phyloP scores from a whole-genome alignment of 805 yeast genomes.

The Metschnikowia lachancei region DNA sequence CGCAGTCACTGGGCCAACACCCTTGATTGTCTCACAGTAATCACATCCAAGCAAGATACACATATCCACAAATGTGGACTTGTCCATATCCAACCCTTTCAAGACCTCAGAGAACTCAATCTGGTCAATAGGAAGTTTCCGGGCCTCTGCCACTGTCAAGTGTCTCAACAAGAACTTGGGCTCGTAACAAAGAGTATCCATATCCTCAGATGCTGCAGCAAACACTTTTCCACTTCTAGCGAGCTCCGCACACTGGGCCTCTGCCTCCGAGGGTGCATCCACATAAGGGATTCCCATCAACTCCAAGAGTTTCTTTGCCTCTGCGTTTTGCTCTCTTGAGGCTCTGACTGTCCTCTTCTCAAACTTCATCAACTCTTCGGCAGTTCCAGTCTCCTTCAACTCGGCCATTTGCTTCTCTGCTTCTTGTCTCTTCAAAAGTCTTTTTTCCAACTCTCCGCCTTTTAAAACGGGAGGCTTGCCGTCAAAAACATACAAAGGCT shows the following conservation, averaged over 20 bases:
- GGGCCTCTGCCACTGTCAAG: conserved; percentile 89
- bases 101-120: conserved; percentile 64
- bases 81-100: conserved; percentile 72
- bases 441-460: conserved; percentile 87
- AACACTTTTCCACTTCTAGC: conserved; percentile 89
- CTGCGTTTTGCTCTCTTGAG: conserved; percentile 87
- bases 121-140: conserved; percentile 90
- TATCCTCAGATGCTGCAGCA: conserved; percentile 98
- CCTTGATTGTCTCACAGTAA: conserved; percentile 91
- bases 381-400: conserved; percentile 75
- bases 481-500: conserved; percentile 95
- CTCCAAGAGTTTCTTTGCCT: conserved; percentile 74
- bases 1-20: conserved; percentile 96
- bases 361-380: conserved; percentile 68
- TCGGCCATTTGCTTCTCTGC: conserved; percentile 75
- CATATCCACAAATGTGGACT: conserved; percentile 77
- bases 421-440: conserved; percentile 75
- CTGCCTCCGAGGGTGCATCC: conserved; percentile 97
- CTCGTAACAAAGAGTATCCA: conserved; percentile 94
- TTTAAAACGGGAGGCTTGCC: conserved; percentile 96
- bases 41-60: conserved; percentile 96
- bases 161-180: conserved; percentile 84
- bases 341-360: conserved; percentile 90
- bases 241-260: conserved; percentile 94
- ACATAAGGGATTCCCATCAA: conserved; percentile 96